A percentile compares a stretch with the other conserved stretches of the same genome.
Evolutionary conservation across 768 basidiomycete genomes (phyloP).

Genomic region (Termitomyces sp.): DNA sequence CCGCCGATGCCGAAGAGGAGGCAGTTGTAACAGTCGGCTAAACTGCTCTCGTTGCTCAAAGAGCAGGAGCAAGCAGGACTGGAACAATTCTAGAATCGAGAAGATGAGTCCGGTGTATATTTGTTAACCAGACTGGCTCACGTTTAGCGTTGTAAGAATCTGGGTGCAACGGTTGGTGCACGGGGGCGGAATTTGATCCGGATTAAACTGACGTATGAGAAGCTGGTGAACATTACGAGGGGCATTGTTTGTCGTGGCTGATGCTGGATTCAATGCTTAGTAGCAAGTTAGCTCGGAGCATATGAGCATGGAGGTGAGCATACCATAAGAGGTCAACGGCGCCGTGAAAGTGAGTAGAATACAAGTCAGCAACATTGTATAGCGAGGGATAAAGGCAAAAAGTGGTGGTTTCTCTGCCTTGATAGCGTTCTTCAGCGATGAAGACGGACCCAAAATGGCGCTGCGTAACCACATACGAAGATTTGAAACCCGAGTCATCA

Average conservation of each 20-base stretch:
- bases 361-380: not conserved
- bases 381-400: not conserved
- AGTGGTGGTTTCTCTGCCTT: not conserved
- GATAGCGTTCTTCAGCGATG: not conserved
- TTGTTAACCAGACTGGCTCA: not conserved
- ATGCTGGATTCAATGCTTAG: not conserved
- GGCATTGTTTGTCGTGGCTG: not conserved
- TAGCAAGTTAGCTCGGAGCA: not conserved
- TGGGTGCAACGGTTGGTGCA: not conserved
- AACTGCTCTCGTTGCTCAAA: not conserved
- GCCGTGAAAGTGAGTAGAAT: not conserved
- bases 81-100: not conserved
- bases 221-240: constrained; percentile 5
- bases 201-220: constrained; percentile 4
- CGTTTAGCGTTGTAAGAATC: not conserved
- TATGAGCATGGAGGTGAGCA: not conserved
- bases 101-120: too few relatives aligned
- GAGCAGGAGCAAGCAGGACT: not conserved
- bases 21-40: constrained; percentile 8
- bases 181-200: constrained; percentile 1
- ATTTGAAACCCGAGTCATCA: not conserved
- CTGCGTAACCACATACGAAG: not conserved
- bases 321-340: not conserved
- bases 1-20: not conserved
- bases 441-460: too few relatives aligned